Conservation (phyloP, 2,329 filamentous ascomycete species). For the Nemania abortiva region DNA sequence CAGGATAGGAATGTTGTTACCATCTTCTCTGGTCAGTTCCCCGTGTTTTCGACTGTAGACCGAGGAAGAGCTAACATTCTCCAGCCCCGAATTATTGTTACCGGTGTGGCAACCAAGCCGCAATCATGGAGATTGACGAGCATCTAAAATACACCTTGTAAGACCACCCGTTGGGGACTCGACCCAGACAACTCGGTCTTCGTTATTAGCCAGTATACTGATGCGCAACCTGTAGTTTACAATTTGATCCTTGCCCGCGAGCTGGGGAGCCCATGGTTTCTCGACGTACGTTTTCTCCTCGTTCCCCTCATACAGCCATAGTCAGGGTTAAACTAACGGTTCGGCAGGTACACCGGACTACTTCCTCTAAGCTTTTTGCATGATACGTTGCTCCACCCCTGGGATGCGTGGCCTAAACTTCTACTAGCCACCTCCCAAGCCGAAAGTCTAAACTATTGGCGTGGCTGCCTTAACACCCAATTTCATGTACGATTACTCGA, state of each 20-base stretch:
- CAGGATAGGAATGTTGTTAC: conserved; percentile 98
- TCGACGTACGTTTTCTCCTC: conserved; percentile 70
- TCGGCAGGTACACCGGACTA: conserved; percentile 88
- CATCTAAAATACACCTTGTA: conserved; percentile 99
- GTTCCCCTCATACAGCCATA: background rate
- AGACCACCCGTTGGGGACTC: conserved; percentile 55
- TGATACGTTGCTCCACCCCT: conserved; percentile 31
- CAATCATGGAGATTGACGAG: conserved; percentile 99
- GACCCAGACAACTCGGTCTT: conserved; percentile 1
- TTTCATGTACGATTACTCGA: conserved; percentile 37
- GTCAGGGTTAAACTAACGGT: conserved; percentile 40
- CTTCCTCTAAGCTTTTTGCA: conserved; percentile 79
- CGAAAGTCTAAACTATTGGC: conserved; percentile 29
- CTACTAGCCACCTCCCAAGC: conserved; percentile 29
- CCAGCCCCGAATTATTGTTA: conserved; percentile 95
- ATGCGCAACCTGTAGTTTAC: conserved; percentile 72
- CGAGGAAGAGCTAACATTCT: conserved; percentile 22
- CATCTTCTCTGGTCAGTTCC: conserved; percentile 87
- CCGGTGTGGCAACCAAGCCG: conserved; percentile 97
- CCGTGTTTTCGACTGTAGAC: conserved; percentile 12
- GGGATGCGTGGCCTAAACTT: conserved; percentile 39
- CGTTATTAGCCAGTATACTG: conserved; percentile 33
- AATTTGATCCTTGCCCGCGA: conserved; percentile 98
- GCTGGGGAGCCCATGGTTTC: conserved; percentile 99
- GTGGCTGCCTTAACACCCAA: conserved; percentile 30